Evolutionary conservation across 1,284 basidiomycete genomes (phyloP).

Genomic region (Ganoderma leucocontextum): DNA sequence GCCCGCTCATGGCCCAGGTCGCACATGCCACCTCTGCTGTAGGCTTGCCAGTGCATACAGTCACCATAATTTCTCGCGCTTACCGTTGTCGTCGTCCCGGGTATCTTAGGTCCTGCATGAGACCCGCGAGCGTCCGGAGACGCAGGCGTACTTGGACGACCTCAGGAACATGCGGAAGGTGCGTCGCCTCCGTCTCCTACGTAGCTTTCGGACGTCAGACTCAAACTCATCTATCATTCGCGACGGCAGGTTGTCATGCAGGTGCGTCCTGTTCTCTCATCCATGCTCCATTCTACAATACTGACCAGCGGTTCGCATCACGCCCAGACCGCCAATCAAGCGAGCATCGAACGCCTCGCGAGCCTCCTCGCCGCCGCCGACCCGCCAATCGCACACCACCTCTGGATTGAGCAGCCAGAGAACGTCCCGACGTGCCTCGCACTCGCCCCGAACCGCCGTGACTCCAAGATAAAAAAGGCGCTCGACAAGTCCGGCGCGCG

Average conservation of each 20-base stretch:
- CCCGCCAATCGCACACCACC: conserved; percentile 49
- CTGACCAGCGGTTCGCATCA: neutral
- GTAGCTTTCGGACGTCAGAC: neutral
- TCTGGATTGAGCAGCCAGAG: conserved; percentile 66
- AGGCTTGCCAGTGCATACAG: conserved; percentile 2
- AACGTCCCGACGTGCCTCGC: conserved; percentile 60
- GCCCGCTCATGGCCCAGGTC: conserved; percentile 62
- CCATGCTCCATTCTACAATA: neutral
- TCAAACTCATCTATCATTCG: conserved; percentile 21
- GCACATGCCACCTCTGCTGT: conserved; percentile 62
- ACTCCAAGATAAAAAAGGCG: conserved; percentile 50
- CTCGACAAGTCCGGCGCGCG: conserved; percentile 49
- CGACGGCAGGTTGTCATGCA: conserved; percentile 49
- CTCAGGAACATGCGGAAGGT: conserved; percentile 52
- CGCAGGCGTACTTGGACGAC: conserved; percentile 50
- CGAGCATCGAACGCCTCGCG: conserved; percentile 47
- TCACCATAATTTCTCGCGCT: neutral
- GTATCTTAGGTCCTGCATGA: conserved; percentile 48
- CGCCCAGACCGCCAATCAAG: conserved; percentile 45
- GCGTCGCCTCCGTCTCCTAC: neutral
- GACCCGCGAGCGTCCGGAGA: conserved; percentile 49
- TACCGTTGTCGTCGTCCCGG: neutral
- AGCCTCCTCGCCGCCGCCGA: conserved; percentile 39
- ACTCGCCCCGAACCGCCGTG: conserved; percentile 57
- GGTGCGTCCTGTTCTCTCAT: conserved; percentile 35